These are phyloP conservation scores for Boletellus deceptivus DNA, from an alignment of 1,284 basidiomycete species.

Conservation along the genomic window DNA sequence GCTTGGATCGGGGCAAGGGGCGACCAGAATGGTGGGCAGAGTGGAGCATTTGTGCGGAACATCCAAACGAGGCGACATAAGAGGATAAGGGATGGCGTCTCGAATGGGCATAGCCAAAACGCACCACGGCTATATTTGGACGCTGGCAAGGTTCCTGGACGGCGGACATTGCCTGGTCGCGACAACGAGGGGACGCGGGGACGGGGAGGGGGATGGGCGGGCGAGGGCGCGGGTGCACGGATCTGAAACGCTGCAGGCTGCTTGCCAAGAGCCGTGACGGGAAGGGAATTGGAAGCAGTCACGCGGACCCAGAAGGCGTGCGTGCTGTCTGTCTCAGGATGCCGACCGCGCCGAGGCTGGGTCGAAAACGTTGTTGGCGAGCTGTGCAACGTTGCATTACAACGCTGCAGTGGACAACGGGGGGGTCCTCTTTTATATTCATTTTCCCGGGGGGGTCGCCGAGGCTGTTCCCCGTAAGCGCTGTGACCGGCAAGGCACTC, in stretches of 20 bases:
- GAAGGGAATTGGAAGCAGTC: not conserved
- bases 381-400: not conserved
- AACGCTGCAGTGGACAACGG: not conserved
- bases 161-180: not conserved
- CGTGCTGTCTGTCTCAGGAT: conserved; percentile 5
- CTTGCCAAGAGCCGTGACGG: not conserved
- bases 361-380: not conserved
- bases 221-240: not conserved
- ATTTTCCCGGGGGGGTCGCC: conserved; percentile 7
- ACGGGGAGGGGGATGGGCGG: not conserved
- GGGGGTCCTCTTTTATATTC: conserved; percentile 6
- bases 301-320: too few species aligned
- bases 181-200: not conserved
- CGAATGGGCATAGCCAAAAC: not conserved
- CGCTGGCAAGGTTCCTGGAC: not conserved
- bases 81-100: not conserved
- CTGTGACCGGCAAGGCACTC: conserved; percentile 39
- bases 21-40: not conserved
- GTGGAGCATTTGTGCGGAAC: not conserved
- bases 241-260: not conserved
- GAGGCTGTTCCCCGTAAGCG: conserved; percentile 31
- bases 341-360: conserved; percentile 15
- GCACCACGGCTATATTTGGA: not conserved
- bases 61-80: not conserved
- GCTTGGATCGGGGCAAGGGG: not conserved